Evolutionary conservation across 805 yeast genomes (phyloP), one percentile per base, ranked within the genome.

Genomic region (Saccharomycopsis babjevae): DNA sequence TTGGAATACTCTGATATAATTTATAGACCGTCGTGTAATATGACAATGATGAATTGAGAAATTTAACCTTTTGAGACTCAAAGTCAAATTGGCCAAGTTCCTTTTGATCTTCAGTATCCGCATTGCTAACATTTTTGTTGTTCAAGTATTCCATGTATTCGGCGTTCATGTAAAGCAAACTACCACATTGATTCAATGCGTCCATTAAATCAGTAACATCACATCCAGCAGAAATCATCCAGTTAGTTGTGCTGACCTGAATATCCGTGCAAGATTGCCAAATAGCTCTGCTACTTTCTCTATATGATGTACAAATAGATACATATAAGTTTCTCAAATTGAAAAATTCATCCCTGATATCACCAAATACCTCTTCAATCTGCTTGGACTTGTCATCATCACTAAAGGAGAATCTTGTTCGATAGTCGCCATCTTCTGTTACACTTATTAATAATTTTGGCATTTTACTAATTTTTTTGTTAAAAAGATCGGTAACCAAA

Each of bases 281-380:
- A 74, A 69, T 87, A 90, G n/a, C 52, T 22, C 52, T 46, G 15
- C 32, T 46, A n/a, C 89, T 89, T 16, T 83, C 76, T 1, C 86
- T 79, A 10, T 43, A 20, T 3, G 34, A 18, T 60, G 89, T 72
- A 63, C 88, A 85, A 46, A 84, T 75, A 1, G 94, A 90, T 2
- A 88, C 83, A 65, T 85, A 81, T 61, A 89, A 68, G 66, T 91
- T 96, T 71, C 93, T 78, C 1, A 89, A 86, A 60, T 84, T 83
- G 70, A 91, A 85, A 64, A 87, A 80, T 67, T 90, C 97, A 61
- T 86, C 89, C 42, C 84, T 76, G 70, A 88, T 91, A 2, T 86
- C 87, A 3, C 58, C 28, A n/a, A 34, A 34, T 28, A 40, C 10
- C 42, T 56, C 30, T n/a, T 39, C 43, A 5, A 42, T 15, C 18